Evolutionary conservation across 139 green algal genomes (phyloP), one percentile per base, ranked within the genome.

Genomic region (Astrephomene gubernaculifera): DNA sequence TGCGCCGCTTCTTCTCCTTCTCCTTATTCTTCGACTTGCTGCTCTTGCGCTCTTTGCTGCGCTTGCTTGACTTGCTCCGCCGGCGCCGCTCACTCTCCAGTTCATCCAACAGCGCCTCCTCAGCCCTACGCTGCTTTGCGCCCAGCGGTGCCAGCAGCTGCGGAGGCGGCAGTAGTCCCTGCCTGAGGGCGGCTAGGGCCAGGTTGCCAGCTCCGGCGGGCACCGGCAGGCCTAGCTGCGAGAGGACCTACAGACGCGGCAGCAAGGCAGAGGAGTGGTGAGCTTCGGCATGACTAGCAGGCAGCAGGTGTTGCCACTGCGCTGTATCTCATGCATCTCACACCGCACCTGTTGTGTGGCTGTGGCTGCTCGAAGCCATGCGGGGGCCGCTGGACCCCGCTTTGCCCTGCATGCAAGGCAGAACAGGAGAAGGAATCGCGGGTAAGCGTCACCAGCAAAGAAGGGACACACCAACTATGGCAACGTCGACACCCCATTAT

Each of bases 291-390:
- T n/a, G n/a, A n/a, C n/a, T n/a, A n/a, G n/a, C n/a, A 29, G 5
- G 54, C 54, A 22, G 54, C 27, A 38, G 27, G n/a, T 6, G 27
- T 14, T 69, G 29, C 7, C 24, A 6, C 4, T 39, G n/a, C n/a
- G n/a, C 14, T 6, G 36, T 31, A 12, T 14, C 61, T 6, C 61
- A 5, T 38, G 57, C 22, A n/a, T n/a, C 57, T n/a, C 65, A 44
- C n/a, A 72, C 52, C 54, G 19, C 39, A 71, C 74, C 74, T 82
- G 74, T 27, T 82, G 54, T 41, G 74, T 54, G 4, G 54, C 57
- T 5, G 27, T 38, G 24, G 74, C 74, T 0, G 57, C 74, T 27
- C 41, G 57, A 54, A 82, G 12, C 74, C 74, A 82, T 33, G 36
- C 27, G 27, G 74, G 74, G 1, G 24, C 38, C 10, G 14, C 36